These are phyloP conservation scores for Pyronema omphalodes DNA, from an alignment of 495 filamentous ascomycete genomes.

Conservation along the genomic window DNA sequence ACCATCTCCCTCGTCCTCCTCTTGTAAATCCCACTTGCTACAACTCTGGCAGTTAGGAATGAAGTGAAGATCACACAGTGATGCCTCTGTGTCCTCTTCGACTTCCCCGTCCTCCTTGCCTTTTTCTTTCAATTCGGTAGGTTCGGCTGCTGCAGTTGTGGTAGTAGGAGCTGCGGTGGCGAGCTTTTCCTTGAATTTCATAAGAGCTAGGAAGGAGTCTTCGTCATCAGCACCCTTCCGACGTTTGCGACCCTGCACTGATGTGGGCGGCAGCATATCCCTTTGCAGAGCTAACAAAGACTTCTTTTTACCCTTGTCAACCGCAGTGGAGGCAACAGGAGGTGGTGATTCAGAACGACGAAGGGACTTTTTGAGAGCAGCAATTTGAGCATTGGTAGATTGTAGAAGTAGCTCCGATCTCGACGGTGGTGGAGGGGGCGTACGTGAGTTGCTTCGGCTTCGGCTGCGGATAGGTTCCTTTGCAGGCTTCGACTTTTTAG, in stretches of 20 bases:
- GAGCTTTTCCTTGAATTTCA: constrained; percentile 43
- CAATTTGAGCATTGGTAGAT: constrained; percentile 82
- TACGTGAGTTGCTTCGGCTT: constrained; percentile 16
- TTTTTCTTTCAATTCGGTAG: constrained; percentile 19
- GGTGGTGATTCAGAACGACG: constrained; percentile 33
- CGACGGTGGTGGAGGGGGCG: constrained; percentile 5
- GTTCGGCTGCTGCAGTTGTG: background rate
- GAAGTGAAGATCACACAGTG: constrained; percentile 78
- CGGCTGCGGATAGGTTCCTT: constrained; percentile 1
- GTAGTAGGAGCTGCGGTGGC: constrained; percentile 29
- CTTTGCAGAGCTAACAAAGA: constrained; percentile 41
- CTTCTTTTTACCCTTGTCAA: constrained; percentile 29
- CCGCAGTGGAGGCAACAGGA: background rate
- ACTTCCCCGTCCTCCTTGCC: constrained; percentile 23
- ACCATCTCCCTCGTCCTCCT: constrained; percentile 40
- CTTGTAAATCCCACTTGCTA: constrained; percentile 49
- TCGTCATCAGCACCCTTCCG: constrained; percentile 28
- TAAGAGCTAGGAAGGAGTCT: constrained; percentile 16
- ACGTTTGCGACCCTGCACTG: constrained; percentile 61
- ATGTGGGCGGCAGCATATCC: constrained; percentile 63
- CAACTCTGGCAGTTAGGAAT: constrained; percentile 87
- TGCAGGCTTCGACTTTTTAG: too few relatives aligned
- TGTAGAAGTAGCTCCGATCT: constrained; percentile 17
- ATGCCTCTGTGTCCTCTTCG: constrained; percentile 46
- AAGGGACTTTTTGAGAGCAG: constrained; percentile 79